Evolutionary conservation across 768 basidiomycete species (phyloP).

Genomic region (Termitomyces sp.): DNA sequence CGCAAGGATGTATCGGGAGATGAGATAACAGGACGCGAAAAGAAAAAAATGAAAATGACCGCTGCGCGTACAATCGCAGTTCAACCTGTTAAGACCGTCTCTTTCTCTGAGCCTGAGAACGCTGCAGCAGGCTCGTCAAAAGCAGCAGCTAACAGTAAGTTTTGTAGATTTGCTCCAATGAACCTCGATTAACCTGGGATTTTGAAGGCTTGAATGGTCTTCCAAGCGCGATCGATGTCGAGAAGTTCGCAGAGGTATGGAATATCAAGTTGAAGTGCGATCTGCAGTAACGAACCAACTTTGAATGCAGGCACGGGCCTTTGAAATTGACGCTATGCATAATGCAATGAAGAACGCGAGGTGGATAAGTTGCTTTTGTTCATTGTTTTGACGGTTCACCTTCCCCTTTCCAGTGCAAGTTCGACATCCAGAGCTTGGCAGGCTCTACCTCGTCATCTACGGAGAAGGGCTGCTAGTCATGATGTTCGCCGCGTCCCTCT

Average conservation of each 20-base stretch:
- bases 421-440: conserved; percentile 89
- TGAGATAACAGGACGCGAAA: conserved; percentile 44
- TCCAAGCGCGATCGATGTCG: conserved; percentile 78
- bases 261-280: background rate
- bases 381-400: background rate
- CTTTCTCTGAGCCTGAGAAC: conserved; percentile 19
- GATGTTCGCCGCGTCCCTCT: conserved; percentile 87
- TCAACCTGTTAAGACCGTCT: conserved; percentile 32
- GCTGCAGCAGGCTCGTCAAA: conserved; percentile 37
- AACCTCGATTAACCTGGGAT: background rate
- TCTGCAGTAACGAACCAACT: conserved; percentile 2
- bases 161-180: background rate
- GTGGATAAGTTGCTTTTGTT: conserved; percentile 31
- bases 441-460: conserved; percentile 84
- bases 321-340: conserved; percentile 91
- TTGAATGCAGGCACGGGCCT: conserved; percentile 65
- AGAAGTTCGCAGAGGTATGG: conserved; percentile 80
- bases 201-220: conserved; percentile 54
- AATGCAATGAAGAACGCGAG: conserved; percentile 78
- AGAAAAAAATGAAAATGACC: conserved; percentile 67
- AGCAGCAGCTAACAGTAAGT: conserved; percentile 38
- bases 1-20: conserved; percentile 31
- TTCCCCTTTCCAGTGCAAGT: conserved; percentile 43
- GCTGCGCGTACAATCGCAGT: conserved; percentile 67
- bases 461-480: conserved; percentile 92